A percentile compares a stretch with the other conserved stretches of the same genome.
phyloP scores from a whole-genome alignment of 192 early-diverging fungal species.

The Coemansia sp. region DNA sequence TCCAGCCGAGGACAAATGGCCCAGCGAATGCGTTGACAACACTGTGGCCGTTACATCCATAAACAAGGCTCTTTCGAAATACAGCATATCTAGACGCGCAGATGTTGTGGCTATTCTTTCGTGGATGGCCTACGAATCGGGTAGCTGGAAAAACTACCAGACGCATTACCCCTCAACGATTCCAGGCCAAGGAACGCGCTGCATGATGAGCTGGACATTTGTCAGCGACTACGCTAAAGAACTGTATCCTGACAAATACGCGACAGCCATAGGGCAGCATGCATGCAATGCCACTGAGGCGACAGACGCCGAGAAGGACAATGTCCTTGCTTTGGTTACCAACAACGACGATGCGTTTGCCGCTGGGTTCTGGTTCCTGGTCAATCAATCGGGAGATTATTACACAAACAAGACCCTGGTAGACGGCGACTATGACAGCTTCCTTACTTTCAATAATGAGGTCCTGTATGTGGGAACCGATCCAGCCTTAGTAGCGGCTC shows the following conservation, averaged over 20 bases:
- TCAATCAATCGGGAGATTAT: slow-evolving; percentile 8
- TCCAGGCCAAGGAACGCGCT: slow-evolving; percentile 28
- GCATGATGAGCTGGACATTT: slow-evolving; percentile 30
- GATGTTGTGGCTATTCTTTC: slow-evolving; percentile 32
- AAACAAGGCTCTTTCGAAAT: slow-evolving; percentile 30
- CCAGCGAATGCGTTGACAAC: slow-evolving; percentile 28
- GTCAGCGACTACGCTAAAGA: slow-evolving; percentile 25
- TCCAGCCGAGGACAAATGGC: background rate
- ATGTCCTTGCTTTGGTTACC: slow-evolving; percentile 23
- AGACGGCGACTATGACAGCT: slow-evolving; percentile 29
- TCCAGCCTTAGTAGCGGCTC: background rate
- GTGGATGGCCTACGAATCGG: slow-evolving; percentile 29
- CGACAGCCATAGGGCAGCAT: background rate
- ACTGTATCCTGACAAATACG: slow-evolving; percentile 12
- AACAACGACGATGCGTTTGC: slow-evolving; percentile 31
- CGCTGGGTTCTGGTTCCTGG: slow-evolving; percentile 41
- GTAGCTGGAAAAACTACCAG: slow-evolving; percentile 31
- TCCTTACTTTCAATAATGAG: slow-evolving; percentile 15
- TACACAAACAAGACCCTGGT: slow-evolving; percentile 15
- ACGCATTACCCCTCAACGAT: slow-evolving; percentile 12
- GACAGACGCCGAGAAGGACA: background rate
- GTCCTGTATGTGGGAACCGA: background rate
- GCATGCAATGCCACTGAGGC: background rate
- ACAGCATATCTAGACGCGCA: slow-evolving; percentile 19
- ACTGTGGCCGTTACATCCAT: slow-evolving; percentile 17